Evolutionary conservation across 228 moss, liverwort and hornwort species (phyloP), one percentile per base, ranked within the genome.

Genomic region (Sphagnum magellanicum): DNA sequence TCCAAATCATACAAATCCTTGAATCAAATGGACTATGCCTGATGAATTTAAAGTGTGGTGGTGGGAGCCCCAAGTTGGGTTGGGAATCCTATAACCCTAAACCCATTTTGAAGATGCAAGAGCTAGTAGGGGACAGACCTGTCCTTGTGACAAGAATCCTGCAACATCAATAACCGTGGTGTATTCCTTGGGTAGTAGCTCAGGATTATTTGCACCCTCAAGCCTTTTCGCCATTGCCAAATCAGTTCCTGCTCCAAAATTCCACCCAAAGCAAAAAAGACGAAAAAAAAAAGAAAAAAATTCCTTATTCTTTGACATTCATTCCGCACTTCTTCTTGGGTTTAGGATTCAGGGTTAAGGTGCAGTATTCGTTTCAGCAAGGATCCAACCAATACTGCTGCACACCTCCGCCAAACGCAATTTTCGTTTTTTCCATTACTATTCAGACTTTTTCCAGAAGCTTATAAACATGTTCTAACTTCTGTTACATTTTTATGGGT

Each of bases 101-200:
- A 32, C 32, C 32, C 32, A 32, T 32, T 32, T 32, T 32, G 32
- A 32, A 32, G 32, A 32, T 32, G 32, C 32, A 32, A 32, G 3
- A 3, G 32, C 32, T 32, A 32, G 32, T 32, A 32, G 32, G 61
- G 62, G 51, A 13, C 60, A 68, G 67, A 87, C 86, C 86, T 87
- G 86, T 10, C 86, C 86, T 10, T 82, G 69, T 16, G 86, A 87
- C 83, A 87, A 74, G 48, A 87, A 87, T 60, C 86, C 86, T 65
- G 86, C 86, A 72, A 87, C 86, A 74, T 87, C 86, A 53, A 87
- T 87, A 51, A 87, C 86, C 8, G 86, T 87, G 51, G 78, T 80
- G 68, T 83, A 87, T 63, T 87, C 83, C 72, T 83, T 83, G 15
- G 86, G 86, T 7, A 87, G 78, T 67, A 87, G 66, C 68, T 87